Conservation (phyloP, 371 early-diverging fungal genomes). For the Mucor circinelloides region DNA sequence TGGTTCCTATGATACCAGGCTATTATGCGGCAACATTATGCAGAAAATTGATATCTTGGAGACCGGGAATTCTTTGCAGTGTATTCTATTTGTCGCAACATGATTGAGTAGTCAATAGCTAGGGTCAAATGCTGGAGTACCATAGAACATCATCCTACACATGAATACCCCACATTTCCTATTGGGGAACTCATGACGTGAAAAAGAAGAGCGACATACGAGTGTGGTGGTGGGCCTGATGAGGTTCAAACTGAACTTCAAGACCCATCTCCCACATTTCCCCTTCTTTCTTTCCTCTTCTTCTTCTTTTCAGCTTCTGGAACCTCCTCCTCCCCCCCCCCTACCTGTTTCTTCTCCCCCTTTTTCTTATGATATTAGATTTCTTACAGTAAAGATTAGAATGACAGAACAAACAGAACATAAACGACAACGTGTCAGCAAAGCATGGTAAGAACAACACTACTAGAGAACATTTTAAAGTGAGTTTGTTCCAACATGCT, state of each 20-base stretch:
- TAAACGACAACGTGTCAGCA: slow-evolving; percentile 52
- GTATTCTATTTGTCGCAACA: no score
- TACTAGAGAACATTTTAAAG: background rate
- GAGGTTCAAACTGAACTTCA: background rate
- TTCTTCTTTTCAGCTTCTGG: background rate
- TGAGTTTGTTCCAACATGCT: background rate
- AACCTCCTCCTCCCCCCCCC: background rate
- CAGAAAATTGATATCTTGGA: no score
- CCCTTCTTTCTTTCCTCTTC: slow-evolving; percentile 2
- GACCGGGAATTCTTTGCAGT: no score
- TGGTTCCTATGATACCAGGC: no score
- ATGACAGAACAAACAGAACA: slow-evolving; percentile 15
- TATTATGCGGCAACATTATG: no score
- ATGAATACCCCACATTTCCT: slow-evolving; percentile 17
- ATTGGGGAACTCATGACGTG: slow-evolving; percentile 16
- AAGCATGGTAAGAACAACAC: slow-evolving; percentile 41
- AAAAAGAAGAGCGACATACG: background rate
- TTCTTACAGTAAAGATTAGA: background rate
- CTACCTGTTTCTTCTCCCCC: slow-evolving; percentile 1
- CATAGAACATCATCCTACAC: no score
- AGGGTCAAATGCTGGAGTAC: background rate
- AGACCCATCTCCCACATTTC: background rate
- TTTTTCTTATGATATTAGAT: background rate
- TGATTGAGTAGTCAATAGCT: background rate
- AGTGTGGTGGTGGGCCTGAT: background rate